These are phyloP conservation scores for Debaryomyces tyrocola DNA, from an alignment of 805 yeast genomes.

Conservation along the genomic window DNA sequence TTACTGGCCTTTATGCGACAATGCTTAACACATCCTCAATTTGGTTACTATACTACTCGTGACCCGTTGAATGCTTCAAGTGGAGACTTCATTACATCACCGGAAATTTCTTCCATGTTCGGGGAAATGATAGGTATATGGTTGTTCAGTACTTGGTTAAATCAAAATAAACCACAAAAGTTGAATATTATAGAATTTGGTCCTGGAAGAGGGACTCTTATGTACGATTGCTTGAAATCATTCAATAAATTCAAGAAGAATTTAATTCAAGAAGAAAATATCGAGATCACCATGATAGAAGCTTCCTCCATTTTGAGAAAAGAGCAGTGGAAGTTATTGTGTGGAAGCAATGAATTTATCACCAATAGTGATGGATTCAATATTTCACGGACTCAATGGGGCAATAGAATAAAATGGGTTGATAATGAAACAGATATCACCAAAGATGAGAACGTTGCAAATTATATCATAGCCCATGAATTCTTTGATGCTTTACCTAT, in stretches of 20 bases:
- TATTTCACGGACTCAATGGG: slow-evolving; percentile 48
- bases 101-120: slow-evolving; percentile 83
- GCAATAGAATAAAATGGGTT: slow-evolving; percentile 56
- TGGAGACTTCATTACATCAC: slow-evolving; percentile 84
- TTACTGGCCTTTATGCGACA: slow-evolving; percentile 76
- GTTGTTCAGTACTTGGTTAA: slow-evolving; percentile 57
- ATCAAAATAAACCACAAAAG: slow-evolving; percentile 51
- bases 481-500: slow-evolving; percentile 87
- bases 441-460: slow-evolving; percentile 34
- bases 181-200: slow-evolving; percentile 74
- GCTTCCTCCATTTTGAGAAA: slow-evolving; percentile 64
- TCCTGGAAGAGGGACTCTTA: slow-evolving; percentile 81
- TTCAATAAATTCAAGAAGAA: slow-evolving; percentile 41
- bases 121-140: slow-evolving; percentile 85
- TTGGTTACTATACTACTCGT: slow-evolving; percentile 76
- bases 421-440: slow-evolving; percentile 53
- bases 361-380: slow-evolving; percentile 32
- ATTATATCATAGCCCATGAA: slow-evolving; percentile 78
- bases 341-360: slow-evolving; percentile 29
- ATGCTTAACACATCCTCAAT: slow-evolving; percentile 73
- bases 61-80: slow-evolving; percentile 61
- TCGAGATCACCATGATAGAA: slow-evolving; percentile 61
- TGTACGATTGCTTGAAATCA: slow-evolving; percentile 58
- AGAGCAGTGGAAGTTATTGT: slow-evolving; percentile 53
- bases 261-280: slow-evolving; percentile 20